These are phyloP conservation scores for Penicillium vulpinum DNA, from an alignment of 2,329 filamentous ascomycete species.

Conservation along the genomic window DNA sequence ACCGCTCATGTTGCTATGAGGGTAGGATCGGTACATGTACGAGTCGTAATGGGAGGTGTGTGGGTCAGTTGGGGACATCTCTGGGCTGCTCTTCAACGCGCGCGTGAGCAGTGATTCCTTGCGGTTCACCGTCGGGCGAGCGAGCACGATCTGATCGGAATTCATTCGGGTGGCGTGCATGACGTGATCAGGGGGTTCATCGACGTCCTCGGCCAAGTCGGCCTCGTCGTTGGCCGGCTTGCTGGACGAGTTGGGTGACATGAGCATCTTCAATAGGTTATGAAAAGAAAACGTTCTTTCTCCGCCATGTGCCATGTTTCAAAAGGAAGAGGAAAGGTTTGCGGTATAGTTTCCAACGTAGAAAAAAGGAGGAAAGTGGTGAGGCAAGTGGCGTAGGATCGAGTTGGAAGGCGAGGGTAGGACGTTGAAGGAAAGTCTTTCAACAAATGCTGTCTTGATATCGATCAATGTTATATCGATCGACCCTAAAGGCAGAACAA, in stretches of 20 bases:
- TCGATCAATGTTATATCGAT: conserved; percentile 31
- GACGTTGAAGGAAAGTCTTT: conserved; percentile 15
- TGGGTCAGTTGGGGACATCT: conserved; percentile 45
- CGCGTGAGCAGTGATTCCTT: conserved; percentile 84
- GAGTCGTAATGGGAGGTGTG: conserved; percentile 43
- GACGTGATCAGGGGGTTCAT: conserved; percentile 76
- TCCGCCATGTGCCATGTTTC: conserved; percentile 35
- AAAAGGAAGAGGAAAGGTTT: conserved; percentile 1
- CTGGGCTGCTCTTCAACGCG: conserved; percentile 70
- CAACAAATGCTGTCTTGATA: conserved; percentile 28
- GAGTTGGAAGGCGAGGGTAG: conserved; percentile 13
- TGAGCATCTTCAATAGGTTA: conserved; percentile 47
- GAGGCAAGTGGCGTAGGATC: conserved; percentile 16
- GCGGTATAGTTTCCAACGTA: conserved; percentile 10
- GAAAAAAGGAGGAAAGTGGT: neutral
- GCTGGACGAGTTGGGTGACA: conserved; percentile 43
- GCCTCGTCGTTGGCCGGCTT: conserved; percentile 50
- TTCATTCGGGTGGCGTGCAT: conserved; percentile 32
- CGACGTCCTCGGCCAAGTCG: conserved; percentile 72
- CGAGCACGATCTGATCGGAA: conserved; percentile 40
- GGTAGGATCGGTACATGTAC: conserved; percentile 58
- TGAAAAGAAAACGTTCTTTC: conserved; percentile 41
- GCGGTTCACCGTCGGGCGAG: conserved; percentile 52
- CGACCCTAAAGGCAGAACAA: conserved; percentile 29
- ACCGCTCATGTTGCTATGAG: conserved; percentile 74